Evolutionary conservation across 106 monocot genomes (phyloP).

Genomic region (Dactylorhiza incarnata): DNA sequence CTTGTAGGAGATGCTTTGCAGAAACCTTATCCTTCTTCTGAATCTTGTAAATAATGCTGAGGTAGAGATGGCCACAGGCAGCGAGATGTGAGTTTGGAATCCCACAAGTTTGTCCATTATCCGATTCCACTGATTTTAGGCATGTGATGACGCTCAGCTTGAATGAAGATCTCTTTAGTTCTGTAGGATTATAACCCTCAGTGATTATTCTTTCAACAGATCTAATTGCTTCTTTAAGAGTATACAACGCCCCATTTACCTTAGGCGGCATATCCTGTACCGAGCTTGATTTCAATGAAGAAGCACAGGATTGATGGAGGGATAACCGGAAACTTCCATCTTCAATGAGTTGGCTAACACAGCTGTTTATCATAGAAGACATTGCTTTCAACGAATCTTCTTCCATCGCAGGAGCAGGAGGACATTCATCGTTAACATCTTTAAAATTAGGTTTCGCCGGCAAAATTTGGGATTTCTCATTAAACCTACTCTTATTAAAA

Average conservation of each 20-base stretch:
- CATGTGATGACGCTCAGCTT: conserved; percentile 31
- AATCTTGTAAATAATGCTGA: conserved; percentile 37
- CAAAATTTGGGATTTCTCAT: conserved; percentile 4
- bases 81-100: conserved; percentile 25
- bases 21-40: conserved; percentile 36
- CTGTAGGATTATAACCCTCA: conserved; percentile 7
- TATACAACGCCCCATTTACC: conserved; percentile 18
- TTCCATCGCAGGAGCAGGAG: conserved; percentile 14
- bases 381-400: conserved; percentile 31
- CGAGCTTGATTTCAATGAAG: conserved; percentile 16
- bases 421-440: neutral
- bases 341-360: conserved; percentile 20
- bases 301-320: conserved; percentile 18
- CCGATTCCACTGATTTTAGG: conserved; percentile 13
- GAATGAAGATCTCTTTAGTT: conserved; percentile 29
- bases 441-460: conserved; percentile 6
- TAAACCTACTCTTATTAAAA: too few relatives aligned
- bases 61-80: conserved; percentile 54
- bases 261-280: neutral
- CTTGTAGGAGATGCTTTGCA: conserved; percentile 42
- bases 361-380: conserved; percentile 28
- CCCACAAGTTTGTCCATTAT: conserved; percentile 16
- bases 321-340: conserved; percentile 37
- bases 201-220: conserved; percentile 18
- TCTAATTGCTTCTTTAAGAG: conserved; percentile 26